phyloP scores from a whole-genome alignment of 2,329 filamentous ascomycete genomes.

The Byssoonygena ceratinophila region DNA sequence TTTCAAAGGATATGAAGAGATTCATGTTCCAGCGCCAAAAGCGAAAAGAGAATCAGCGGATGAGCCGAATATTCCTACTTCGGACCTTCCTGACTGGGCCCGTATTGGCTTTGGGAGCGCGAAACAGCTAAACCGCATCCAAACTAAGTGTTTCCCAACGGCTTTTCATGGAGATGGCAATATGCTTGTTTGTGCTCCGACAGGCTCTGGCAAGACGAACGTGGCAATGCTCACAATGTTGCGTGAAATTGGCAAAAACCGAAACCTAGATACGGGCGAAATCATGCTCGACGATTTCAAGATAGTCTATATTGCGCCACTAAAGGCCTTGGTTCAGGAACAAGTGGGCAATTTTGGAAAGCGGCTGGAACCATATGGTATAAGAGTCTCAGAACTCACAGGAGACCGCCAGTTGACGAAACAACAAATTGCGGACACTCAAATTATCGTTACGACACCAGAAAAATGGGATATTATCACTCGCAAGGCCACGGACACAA shows the following conservation, averaged over 20 bases:
- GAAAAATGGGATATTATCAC: conserved; percentile 99
- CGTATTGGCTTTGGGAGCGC: conserved; percentile 73
- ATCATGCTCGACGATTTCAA: conserved; percentile 96
- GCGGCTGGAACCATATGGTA: conserved; percentile 78
- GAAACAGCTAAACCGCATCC: conserved; percentile 84
- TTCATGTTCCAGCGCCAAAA: conserved; percentile 90
- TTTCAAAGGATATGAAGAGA: conserved; percentile 98
- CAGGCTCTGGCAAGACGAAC: conserved; percentile 95
- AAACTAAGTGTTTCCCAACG: conserved; percentile 82
- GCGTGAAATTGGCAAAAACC: conserved; percentile 90
- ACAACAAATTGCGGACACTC: conserved; percentile 94
- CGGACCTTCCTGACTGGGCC: conserved; percentile 87
- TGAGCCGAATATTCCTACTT: conserved; percentile 63
- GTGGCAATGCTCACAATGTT: conserved; percentile 96
- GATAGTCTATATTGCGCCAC: conserved; percentile 91
- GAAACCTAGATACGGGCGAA: conserved; percentile 77
- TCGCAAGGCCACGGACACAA: conserved; percentile 89
- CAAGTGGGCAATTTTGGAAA: conserved; percentile 97
- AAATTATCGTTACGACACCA: conserved; percentile 95
- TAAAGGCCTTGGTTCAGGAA: conserved; percentile 93
- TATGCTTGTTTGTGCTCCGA: conserved; percentile 94
- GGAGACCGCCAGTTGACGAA: conserved; percentile 97
- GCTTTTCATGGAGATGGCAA: conserved; percentile 93
- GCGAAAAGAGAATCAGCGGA: conserved; percentile 72
- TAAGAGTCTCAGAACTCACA: conserved; percentile 88